Percentiles rank a stretch among this genome's conserved stretches.
Evolutionary conservation across 192 early-diverging fungal species (phyloP).

Genomic region (Coemansia asiatica): DNA sequence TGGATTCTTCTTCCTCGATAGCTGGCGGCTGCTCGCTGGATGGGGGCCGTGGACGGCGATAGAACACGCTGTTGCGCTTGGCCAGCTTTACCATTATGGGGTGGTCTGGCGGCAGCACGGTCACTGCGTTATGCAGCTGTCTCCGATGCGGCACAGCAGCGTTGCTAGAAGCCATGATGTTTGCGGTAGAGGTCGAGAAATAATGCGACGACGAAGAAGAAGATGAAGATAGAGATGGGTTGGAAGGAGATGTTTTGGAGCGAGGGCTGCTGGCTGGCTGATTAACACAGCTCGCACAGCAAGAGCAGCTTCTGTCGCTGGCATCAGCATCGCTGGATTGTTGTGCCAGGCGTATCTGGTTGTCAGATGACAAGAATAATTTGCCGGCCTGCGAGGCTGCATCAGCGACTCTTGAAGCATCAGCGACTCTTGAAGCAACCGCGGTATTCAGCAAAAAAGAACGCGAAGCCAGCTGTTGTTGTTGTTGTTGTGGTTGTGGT

Average conservation of each 20-base stretch:
- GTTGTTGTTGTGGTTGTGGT: background rate
- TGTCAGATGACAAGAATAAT: constrained; percentile 7
- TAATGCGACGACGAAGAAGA: background rate
- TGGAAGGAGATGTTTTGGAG: too few species aligned
- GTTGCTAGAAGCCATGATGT: background rate
- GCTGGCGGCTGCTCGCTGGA: background rate
- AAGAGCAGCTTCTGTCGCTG: background rate
- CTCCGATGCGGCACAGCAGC: background rate
- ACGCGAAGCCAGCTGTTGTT: background rate
- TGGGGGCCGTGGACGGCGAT: constrained; percentile 17
- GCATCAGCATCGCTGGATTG: too few species aligned
- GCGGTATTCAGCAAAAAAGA: constrained; percentile 7
- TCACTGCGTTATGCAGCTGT: background rate
- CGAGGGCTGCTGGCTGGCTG: constrained; percentile 5
- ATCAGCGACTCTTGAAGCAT: background rate
- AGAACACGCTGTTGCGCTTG: constrained; percentile 34
- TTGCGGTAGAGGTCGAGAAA: background rate
- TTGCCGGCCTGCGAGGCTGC: constrained; percentile 8
- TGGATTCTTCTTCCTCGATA: background rate
- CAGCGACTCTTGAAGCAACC: background rate
- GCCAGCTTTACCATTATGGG: background rate
- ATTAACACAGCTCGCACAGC: background rate
- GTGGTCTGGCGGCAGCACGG: background rate
- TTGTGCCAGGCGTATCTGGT: constrained; percentile 11
- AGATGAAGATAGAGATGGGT: background rate